Percentiles rank a stretch among this genome's conserved stretches.
These are phyloP conservation scores for Syzygium aromaticum DNA, from an alignment of 345 rosid genomes.

Conservation along the genomic window DNA sequence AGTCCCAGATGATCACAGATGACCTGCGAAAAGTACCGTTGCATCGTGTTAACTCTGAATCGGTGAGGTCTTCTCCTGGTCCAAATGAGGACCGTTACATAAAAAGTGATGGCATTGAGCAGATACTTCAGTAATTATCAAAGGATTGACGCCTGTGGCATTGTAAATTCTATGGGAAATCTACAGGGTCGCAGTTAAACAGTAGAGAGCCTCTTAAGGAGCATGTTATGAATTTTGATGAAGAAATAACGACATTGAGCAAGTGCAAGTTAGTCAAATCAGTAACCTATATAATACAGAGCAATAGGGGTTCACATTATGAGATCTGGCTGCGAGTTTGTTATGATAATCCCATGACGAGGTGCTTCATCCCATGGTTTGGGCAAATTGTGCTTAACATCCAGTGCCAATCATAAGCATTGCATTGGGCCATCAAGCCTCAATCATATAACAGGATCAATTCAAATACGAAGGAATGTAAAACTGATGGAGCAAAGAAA, in stretches of 20 bases:
- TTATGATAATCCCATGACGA: background rate
- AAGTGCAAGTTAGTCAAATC: background rate
- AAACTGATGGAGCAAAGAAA: background rate
- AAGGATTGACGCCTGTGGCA: background rate
- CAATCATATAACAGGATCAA: background rate
- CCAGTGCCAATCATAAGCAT: background rate
- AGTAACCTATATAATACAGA: background rate
- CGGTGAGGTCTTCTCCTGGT: background rate
- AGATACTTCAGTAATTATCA: background rate
- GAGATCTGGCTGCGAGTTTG: background rate
- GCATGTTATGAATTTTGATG: background rate
- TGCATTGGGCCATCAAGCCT: background rate
- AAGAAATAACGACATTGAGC: background rate
- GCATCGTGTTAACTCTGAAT: background rate
- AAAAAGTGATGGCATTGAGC: background rate
- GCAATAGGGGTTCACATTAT: background rate
- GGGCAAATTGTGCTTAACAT: background rate
- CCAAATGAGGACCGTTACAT: background rate
- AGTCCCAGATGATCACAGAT: conserved; percentile 81
- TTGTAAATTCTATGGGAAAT: background rate
- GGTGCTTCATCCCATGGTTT: background rate
- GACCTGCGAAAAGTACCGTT: conserved; percentile 26
- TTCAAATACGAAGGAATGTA: background rate
- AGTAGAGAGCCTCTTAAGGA: background rate
- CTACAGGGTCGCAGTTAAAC: background rate